Percentiles rank a stretch among this genome's conserved stretches.
Evolutionary conservation across 1,284 basidiomycete species (phyloP).

Genomic region (Bjerkandera adusta): DNA sequence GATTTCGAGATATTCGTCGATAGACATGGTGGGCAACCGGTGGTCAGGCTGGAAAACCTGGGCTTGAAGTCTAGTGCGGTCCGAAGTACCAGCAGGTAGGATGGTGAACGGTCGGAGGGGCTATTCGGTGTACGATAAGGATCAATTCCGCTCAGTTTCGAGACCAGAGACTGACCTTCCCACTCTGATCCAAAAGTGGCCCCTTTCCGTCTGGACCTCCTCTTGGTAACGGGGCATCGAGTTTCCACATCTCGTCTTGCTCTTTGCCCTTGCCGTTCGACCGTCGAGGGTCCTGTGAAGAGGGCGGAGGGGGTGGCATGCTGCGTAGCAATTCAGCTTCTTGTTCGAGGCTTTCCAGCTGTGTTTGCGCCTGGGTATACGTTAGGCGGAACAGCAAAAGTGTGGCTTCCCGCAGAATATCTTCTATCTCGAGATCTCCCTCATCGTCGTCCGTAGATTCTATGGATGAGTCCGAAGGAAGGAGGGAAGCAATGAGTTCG

Average conservation of each 20-base stretch:
- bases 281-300: constrained; percentile 34
- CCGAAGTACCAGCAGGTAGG: constrained; percentile 66
- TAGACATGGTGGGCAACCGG: constrained; percentile 91
- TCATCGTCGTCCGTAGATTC: constrained; percentile 48
- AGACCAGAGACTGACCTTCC: constrained; percentile 55
- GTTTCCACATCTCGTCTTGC: constrained; percentile 70
- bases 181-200: constrained; percentile 70
- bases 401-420: constrained; percentile 62
- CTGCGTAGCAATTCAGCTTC: constrained; percentile 73
- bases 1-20: constrained; percentile 93
- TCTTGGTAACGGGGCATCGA: constrained; percentile 53
- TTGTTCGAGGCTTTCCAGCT: constrained; percentile 68
- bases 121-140: constrained; percentile 32
- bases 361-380: constrained; percentile 67
- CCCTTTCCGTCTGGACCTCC: constrained; percentile 48
- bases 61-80: constrained; percentile 69
- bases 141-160: neutral
- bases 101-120: constrained; percentile 89
- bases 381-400: constrained; percentile 73
- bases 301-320: constrained; percentile 42
- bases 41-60: constrained; percentile 89
- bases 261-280: constrained; percentile 33
- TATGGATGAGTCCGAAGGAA: constrained; percentile 38
- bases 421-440: constrained; percentile 59
- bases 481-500: constrained; percentile 59